Percentiles rank a stretch among this genome's conserved stretches.
phyloP scores from a whole-genome alignment of 2,329 filamentous ascomycete species.

The Cryphonectria nitschkei region DNA sequence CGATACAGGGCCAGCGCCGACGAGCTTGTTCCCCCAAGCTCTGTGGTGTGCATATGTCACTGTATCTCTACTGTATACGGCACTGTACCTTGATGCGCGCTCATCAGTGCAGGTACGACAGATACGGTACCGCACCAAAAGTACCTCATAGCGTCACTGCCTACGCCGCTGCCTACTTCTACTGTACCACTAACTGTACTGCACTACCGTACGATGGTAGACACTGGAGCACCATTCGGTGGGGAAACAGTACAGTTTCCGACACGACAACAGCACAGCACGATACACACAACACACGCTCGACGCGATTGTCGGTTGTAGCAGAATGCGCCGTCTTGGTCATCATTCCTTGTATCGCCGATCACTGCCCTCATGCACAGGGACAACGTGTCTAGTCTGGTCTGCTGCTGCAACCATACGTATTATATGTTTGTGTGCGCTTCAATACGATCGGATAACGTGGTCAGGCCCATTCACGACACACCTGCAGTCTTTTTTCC shows the following conservation, averaged over 20 bases:
- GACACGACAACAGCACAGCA: background rate
- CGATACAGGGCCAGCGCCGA: background rate
- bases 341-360: constrained; percentile 1
- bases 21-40: background rate
- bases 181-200: background rate
- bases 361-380: background rate
- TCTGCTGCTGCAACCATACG: background rate
- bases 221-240: background rate
- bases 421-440: background rate
- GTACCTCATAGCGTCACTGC: background rate
- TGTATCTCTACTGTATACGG: background rate
- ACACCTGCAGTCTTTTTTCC: background rate
- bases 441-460: background rate
- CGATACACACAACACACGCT: background rate
- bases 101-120: background rate
- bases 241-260: background rate
- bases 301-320: background rate
- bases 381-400: background rate
- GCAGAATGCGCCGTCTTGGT: background rate
- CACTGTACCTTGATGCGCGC: background rate
- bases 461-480: no score
- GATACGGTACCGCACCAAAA: background rate
- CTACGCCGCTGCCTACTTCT: background rate
- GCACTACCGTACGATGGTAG: background rate
- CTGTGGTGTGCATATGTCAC: background rate